Conservation (phyloP, 176 grass and related monocot genomes). For the Melocanna baccifera region DNA sequence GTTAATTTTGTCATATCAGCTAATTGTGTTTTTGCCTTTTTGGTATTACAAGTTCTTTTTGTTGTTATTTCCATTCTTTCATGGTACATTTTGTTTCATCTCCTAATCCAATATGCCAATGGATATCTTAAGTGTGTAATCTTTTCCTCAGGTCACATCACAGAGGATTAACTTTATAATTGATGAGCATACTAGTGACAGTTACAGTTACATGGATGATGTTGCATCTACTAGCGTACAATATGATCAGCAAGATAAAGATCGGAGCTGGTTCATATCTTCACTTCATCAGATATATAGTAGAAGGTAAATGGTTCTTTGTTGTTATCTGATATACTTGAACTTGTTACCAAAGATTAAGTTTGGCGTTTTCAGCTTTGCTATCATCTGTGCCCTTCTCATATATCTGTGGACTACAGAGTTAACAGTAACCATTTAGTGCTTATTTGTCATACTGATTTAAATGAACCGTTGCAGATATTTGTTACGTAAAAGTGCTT, state of each 20-base stretch:
- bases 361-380: conserved; percentile 26
- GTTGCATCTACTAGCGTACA: conserved; percentile 50
- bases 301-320: conserved; percentile 61
- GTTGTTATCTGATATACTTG: conserved; percentile 5
- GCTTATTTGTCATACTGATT: conserved; percentile 26
- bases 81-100: conserved; percentile 10
- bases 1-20: not conserved
- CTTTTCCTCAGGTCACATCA: conserved; percentile 75
- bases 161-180: conserved; percentile 96
- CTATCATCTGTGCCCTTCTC: not conserved
- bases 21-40: not conserved
- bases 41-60: conserved; percentile 8
- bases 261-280: conserved; percentile 92
- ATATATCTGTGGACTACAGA: conserved; percentile 18
- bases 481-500: conserved; percentile 78
- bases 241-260: conserved; percentile 75
- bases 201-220: conserved; percentile 60
- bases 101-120: conserved; percentile 27
- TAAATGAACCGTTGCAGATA: conserved; percentile 59
- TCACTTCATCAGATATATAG: conserved; percentile 83
- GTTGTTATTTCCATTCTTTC: conserved; percentile 18
- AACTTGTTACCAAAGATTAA: not conserved
- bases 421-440: not conserved
- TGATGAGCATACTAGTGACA: conserved; percentile 63
- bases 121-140: conserved; percentile 26